These are phyloP conservation scores for Pseudotulostoma volvatum DNA, from an alignment of 495 filamentous ascomycete genomes.

Conservation along the genomic window DNA sequence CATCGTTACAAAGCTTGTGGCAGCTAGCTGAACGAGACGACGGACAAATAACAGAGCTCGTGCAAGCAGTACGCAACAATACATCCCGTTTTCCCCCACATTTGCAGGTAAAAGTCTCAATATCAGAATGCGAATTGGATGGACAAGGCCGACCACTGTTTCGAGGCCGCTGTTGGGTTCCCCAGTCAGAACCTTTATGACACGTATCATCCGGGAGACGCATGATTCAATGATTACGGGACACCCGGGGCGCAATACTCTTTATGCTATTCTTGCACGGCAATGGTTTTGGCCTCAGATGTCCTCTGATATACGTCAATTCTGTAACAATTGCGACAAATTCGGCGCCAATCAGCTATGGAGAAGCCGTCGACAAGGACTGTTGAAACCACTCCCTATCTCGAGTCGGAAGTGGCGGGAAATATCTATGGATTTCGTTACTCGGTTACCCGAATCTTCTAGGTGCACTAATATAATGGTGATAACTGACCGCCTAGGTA, in stretches of 20 bases:
- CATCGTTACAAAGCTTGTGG: neutral
- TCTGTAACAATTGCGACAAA: conserved; percentile 1
- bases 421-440: conserved; percentile 9
- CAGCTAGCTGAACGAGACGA: neutral
- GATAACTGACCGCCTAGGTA: no score
- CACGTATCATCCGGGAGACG: neutral
- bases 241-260: conserved; percentile 1
- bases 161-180: neutral
- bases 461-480: conserved; percentile 4
- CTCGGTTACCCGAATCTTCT: conserved; percentile 1
- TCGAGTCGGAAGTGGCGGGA: conserved; percentile 8
- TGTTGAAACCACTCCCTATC: conserved; percentile 9
- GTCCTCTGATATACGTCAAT: neutral
- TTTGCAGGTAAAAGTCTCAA: conserved; percentile 1
- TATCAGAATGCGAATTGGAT: neutral
- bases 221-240: conserved; percentile 1
- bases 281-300: conserved; percentile 2
- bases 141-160: neutral
- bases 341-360: neutral
- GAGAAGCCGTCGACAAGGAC: conserved; percentile 4
- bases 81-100: neutral
- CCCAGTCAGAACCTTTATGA: neutral
- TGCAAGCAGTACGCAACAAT: neutral
- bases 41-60: no score
- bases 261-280: neutral